Conservation (phyloP, 23 red algal species). For the Gracilaria domingensis region DNA sequence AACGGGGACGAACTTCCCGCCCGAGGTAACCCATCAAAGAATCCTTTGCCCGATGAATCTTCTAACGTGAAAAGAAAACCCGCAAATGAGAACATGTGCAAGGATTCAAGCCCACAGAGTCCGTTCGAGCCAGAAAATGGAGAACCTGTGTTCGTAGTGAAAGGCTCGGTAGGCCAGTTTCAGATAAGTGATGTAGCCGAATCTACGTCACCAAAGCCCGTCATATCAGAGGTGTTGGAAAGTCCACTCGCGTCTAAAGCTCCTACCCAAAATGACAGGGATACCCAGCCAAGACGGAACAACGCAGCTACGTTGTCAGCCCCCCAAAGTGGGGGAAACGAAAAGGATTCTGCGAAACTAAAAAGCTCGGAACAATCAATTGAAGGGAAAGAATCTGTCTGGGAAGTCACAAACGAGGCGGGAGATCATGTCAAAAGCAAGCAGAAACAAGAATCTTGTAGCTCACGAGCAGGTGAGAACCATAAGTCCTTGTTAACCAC, state of each 20-base stretch:
- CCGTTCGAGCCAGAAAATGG: slow-evolving; percentile 33
- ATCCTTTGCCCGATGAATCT: background rate
- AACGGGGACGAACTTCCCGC: background rate
- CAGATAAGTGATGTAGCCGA: background rate
- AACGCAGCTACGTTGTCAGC: background rate
- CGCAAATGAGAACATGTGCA: background rate
- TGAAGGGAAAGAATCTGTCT: background rate
- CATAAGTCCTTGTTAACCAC: background rate
- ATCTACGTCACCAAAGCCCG: background rate
- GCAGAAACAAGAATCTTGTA: background rate
- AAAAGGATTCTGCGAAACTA: background rate
- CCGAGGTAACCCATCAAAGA: background rate
- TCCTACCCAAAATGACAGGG: background rate
- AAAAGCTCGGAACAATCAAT: background rate
- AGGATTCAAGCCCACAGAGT: background rate
- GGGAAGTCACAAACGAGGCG: background rate
- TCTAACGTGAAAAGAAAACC: background rate
- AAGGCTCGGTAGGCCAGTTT: background rate
- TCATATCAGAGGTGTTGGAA: background rate
- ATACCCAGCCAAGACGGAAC: background rate
- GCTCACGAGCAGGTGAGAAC: no score
- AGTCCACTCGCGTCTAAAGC: background rate
- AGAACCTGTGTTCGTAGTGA: background rate
- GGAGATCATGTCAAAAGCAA: background rate
- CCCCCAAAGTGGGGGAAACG: background rate